phyloP scores from a whole-genome alignment of 164 flowering plant genomes.

The Vitis labrusca region DNA sequence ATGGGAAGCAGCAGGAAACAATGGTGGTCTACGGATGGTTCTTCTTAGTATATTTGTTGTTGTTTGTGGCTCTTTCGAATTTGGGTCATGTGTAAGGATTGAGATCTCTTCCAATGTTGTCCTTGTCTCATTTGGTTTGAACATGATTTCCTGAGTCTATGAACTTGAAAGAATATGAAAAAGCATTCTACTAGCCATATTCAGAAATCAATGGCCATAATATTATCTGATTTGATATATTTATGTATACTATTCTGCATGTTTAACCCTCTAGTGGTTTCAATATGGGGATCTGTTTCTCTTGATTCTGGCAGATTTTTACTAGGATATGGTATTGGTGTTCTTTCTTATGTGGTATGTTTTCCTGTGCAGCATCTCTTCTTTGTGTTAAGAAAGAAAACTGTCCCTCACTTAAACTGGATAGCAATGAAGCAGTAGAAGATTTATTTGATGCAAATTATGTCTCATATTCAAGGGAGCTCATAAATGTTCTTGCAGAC shows the following conservation, averaged over 20 bases:
- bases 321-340: slow-evolving; percentile 76
- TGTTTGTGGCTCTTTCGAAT: slow-evolving; percentile 33
- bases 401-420: slow-evolving; percentile 12
- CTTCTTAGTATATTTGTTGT: slow-evolving; percentile 28
- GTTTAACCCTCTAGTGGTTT: too few relatives aligned
- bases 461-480: slow-evolving; percentile 22
- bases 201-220: too few relatives aligned
- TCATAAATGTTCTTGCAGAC: slow-evolving; percentile 16
- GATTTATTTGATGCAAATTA: slow-evolving; percentile 7
- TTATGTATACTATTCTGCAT: not conserved
- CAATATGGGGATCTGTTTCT: slow-evolving; percentile 40
- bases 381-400: slow-evolving; percentile 10
- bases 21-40: slow-evolving; percentile 17
- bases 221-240: not conserved
- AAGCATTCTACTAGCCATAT: too few relatives aligned
- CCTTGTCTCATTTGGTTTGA: too few relatives aligned
- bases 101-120: not conserved
- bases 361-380: not conserved
- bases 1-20: not conserved
- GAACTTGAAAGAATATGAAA: too few relatives aligned
- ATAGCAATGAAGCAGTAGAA: slow-evolving; percentile 20
- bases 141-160: too few relatives aligned
- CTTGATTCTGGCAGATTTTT: slow-evolving; percentile 67
- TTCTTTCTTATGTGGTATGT: slow-evolving; percentile 73
- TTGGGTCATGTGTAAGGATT: slow-evolving; percentile 21